Percentiles rank a stretch among this genome's conserved stretches.
phyloP scores from a whole-genome alignment of 192 early-diverging fungal species.

The Chytriomyces sp. region DNA sequence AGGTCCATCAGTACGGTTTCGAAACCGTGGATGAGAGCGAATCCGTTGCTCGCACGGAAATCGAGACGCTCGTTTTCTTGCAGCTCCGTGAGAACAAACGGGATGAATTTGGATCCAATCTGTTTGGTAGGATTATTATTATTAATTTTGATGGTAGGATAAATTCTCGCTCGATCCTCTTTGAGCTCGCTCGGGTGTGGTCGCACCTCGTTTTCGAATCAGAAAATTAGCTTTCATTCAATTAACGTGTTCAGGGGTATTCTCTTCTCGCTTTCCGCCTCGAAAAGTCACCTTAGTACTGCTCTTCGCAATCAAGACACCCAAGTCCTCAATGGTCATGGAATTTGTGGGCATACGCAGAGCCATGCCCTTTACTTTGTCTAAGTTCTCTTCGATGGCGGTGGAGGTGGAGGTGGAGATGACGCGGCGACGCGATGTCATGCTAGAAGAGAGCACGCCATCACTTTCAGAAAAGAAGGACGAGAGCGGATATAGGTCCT shows the following conservation, averaged over 20 bases:
- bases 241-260: neutral
- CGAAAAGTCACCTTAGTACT: constrained; percentile 13
- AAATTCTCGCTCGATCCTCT: neutral
- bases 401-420: neutral
- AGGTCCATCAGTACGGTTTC: constrained; percentile 24
- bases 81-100: constrained; percentile 17
- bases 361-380: neutral
- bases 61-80: constrained; percentile 28
- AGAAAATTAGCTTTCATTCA: neutral
- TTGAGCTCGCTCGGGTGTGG: no score
- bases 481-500: neutral
- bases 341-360: constrained; percentile 11
- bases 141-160: neutral
- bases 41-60: constrained; percentile 11
- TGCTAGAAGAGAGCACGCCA: constrained; percentile 13
- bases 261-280: no score
- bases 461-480: constrained; percentile 15
- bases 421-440: neutral
- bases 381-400: neutral
- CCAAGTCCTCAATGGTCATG: constrained; percentile 25
- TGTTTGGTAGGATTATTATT: neutral
- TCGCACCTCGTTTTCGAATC: no score
- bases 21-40: constrained; percentile 19
- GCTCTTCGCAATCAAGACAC: constrained; percentile 26
- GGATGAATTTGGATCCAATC: constrained; percentile 6